Evolutionary conservation across 1,284 basidiomycete species (phyloP), one percentile per base, ranked within the genome.

Genomic region (Boletus hoseneyae): DNA sequence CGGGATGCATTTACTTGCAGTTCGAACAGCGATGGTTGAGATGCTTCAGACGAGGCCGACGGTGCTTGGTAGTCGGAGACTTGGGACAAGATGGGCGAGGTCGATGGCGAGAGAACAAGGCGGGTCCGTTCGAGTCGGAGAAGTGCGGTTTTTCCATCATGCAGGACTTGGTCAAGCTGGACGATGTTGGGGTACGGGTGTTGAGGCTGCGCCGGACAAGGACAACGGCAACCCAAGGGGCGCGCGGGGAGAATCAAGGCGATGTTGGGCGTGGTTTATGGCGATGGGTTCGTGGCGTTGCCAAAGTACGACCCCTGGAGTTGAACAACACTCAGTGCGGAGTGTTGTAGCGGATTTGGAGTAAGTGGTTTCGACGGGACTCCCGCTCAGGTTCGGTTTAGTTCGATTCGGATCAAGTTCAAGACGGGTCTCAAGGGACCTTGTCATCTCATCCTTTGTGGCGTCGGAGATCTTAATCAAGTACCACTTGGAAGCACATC

Each of bases 51-150:
- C 16, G 16, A 16, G 16, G 16, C 16, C 16, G 16, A 16, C 16
- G 16, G 16, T 16, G 16, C 16, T 16, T 16, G 16, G 16, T 16
- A 16, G 16, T 29, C 9, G 35, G 47, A 44, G 21, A 38, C 42
- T 48, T 34, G 34, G 35, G 39, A 36, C 2, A 32, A 46, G 15
- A 37, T 55, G 38, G 36, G 30, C 3, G 34, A 48, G 15, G 39
- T 57, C 42, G 37, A 48, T 29, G 41, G 6, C 30, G 38, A 8
- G 3, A 42, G 33, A 25, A 42, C 42, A 11, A 35, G 16, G 33
- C 19, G 2, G 7, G 18, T 30, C 21, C 27, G 12, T 40, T 45
- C 48, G 15, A n/a, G 34, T 23, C 37, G 25, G 27, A 29, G 15
- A n/a, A 30, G 25, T 16, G 21, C 18, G 13, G 27, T 25, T 6